A percentile compares a stretch with the other conserved stretches of the same genome.
phyloP scores from a whole-genome alignment of 2,329 filamentous ascomycete genomes.

The Ophiostoma sp. region DNA sequence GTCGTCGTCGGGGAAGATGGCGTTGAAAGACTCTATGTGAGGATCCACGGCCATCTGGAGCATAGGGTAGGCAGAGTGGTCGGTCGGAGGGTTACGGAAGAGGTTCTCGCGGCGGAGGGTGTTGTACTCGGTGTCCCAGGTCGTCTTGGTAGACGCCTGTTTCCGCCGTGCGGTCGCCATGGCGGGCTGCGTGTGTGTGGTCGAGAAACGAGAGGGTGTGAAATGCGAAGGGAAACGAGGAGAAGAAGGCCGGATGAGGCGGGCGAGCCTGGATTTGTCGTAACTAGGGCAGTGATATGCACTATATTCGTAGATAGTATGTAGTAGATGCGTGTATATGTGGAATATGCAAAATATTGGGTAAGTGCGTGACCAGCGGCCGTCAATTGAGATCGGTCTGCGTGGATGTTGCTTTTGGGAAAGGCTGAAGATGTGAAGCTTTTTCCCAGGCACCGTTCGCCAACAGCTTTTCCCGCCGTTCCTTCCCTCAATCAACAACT shows the following conservation, averaged over 20 bases:
- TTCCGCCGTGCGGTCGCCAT: constrained; percentile 31
- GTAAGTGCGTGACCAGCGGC: not conserved
- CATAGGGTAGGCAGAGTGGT: constrained; percentile 83
- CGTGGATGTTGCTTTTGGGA: not conserved
- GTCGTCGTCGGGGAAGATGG: constrained; percentile 68
- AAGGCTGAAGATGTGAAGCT: constrained; percentile 14
- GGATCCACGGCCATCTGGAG: constrained; percentile 84
- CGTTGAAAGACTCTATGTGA: constrained; percentile 95
- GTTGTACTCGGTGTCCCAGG: constrained; percentile 85
- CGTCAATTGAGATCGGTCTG: constrained; percentile 12
- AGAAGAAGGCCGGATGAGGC: not conserved
- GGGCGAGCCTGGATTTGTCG: not conserved
- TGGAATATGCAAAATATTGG: not conserved
- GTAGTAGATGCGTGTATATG: not conserved
- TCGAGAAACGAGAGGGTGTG: not conserved
- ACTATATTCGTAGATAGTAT: not conserved
- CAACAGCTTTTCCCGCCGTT: constrained; percentile 1
- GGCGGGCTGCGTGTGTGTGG: not conserved
- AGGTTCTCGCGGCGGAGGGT: constrained; percentile 83
- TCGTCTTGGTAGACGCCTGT: constrained; percentile 55
- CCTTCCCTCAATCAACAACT: not conserved
- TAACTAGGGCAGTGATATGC: not conserved
- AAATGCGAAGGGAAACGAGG: not conserved
- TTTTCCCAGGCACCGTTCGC: constrained; percentile 4
- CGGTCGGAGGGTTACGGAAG: constrained; percentile 83